Conservation (phyloP, 345 rosid genomes). For the Gossypium thurberi region DNA sequence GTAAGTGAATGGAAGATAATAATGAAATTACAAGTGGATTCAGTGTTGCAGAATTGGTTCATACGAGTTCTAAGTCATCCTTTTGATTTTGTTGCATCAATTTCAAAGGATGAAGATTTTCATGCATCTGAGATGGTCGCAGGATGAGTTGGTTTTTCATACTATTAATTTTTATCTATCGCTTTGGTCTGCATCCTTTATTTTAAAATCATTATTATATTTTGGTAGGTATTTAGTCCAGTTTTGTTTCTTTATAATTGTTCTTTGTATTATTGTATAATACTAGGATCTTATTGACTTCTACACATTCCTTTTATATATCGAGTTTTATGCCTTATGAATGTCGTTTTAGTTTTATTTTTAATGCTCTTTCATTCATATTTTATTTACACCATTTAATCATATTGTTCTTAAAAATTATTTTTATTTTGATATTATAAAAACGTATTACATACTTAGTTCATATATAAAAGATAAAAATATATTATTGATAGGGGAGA, state of each 20-base stretch:
- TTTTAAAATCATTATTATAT: background rate
- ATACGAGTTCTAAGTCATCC: background rate
- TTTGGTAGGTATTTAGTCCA: slow-evolving; percentile 21
- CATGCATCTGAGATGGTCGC: background rate
- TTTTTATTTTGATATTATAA: too few species aligned
- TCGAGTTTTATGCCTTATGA: background rate
- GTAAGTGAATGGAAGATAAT: slow-evolving; percentile 14
- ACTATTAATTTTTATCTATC: background rate
- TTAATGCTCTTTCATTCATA: too few species aligned
- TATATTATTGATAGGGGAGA: too few species aligned
- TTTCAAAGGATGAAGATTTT: background rate
- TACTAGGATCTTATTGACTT: background rate
- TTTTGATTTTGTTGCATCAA: background rate
- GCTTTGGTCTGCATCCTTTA: background rate
- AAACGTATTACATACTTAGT: too few species aligned
- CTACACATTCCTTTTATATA: background rate
- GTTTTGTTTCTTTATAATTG: slow-evolving; percentile 28
- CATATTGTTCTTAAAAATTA: too few species aligned
- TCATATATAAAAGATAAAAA: too few species aligned
- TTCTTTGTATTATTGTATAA: background rate
- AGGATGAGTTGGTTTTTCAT: background rate
- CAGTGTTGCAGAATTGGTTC: background rate
- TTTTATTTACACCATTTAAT: too few species aligned
- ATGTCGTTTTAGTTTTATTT: too few species aligned
- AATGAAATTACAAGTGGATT: background rate